phyloP scores from a whole-genome alignment of 2,329 filamentous ascomycete genomes.

The Zymoseptoria brevis region DNA sequence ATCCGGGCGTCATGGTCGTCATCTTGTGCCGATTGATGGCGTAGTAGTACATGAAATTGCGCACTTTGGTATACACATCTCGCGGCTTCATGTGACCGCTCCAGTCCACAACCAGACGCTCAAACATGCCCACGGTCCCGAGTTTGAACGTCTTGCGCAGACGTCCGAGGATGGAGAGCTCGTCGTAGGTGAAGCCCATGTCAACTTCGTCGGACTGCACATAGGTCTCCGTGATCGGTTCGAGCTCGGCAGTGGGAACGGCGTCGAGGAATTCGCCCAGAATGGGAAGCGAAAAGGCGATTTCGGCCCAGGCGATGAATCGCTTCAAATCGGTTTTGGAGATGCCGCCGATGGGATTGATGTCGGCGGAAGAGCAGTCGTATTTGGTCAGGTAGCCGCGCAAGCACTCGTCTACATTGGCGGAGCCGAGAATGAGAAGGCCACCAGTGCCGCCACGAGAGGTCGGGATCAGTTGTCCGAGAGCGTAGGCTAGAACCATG shows the following conservation, averaged over 20 bases:
- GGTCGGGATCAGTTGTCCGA: conserved; percentile 55
- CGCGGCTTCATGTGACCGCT: conserved; percentile 28
- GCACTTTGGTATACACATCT: conserved; percentile 36
- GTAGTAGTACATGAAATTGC: conserved; percentile 47
- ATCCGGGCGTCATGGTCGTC: conserved; percentile 51
- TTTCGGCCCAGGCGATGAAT: conserved; percentile 60
- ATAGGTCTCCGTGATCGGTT: conserved; percentile 58
- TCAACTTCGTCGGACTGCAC: conserved; percentile 51
- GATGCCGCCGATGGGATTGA: conserved; percentile 58
- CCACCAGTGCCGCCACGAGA: conserved; percentile 51
- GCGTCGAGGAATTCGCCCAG: conserved; percentile 58
- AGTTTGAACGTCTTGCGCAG: conserved; percentile 49
- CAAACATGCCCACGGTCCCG: conserved; percentile 48
- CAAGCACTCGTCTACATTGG: conserved; percentile 56
- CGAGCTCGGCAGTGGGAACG: conserved; percentile 43
- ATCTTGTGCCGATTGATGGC: conserved; percentile 59
- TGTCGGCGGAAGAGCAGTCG: conserved; percentile 48
- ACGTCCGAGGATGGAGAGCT: conserved; percentile 46
- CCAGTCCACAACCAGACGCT: conserved; percentile 47
- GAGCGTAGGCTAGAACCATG: conserved; percentile 59
- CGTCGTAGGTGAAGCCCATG: conserved; percentile 48
- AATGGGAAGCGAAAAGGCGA: conserved; percentile 54
- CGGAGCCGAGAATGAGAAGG: conserved; percentile 58
- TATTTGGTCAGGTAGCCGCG: conserved; percentile 64
- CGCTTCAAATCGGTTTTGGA: conserved; percentile 62